phyloP scores from a whole-genome alignment of 176 grass and related monocot species.

The bread wheat (Triticum aestivum) region IWGSC_CS_RefSeq_v2.1 NC_057806.1:47194717-47195216 shows the following conservation, averaged over 20 bases:
- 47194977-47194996: constrained; percentile 28
- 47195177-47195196: constrained; percentile 26
- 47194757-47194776: not conserved
- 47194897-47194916: constrained; percentile 52
- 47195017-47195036: constrained; percentile 64
- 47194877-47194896: not conserved
- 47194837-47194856: not conserved
- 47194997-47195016: constrained; percentile 45
- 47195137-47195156: not conserved
- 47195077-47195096: not conserved
- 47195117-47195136: not conserved
- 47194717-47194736: constrained; percentile 39
- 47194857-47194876: constrained; percentile 23
- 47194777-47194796: not conserved
- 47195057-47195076: constrained; percentile 45
- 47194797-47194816: constrained; percentile 44
- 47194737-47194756: not conserved
- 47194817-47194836: not conserved
- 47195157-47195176: not conserved
- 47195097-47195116: not conserved
- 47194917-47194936: constrained; percentile 51
- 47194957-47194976: constrained; percentile 57
- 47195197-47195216: constrained; percentile 37
- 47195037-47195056: constrained; percentile 66
- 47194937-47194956: not conserved